A percentile compares a stretch with the other conserved stretches of the same genome.
phyloP scores from a whole-genome alignment of 2,329 filamentous ascomycete species.

The Sporothrix pallida region DNA sequence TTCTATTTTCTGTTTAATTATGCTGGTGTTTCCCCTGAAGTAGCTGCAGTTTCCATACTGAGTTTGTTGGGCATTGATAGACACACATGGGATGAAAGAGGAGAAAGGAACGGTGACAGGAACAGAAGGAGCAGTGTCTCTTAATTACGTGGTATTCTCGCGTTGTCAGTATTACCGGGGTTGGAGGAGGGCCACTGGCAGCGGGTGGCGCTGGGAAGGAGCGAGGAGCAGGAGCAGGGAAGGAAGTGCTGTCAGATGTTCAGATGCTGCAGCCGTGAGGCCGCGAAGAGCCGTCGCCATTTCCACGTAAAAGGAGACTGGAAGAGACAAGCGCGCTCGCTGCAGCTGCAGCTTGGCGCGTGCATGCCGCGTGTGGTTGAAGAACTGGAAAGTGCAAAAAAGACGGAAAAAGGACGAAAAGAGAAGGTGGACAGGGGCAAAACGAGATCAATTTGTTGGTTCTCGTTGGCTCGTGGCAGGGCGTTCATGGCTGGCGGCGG shows the following conservation, averaged over 20 bases:
- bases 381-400: neutral
- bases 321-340: conserved; percentile 19
- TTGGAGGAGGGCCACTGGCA: neutral
- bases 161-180: neutral
- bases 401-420: neutral
- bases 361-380: conserved; percentile 14
- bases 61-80: neutral
- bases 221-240: neutral
- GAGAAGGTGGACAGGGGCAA: neutral
- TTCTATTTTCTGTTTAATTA: neutral
- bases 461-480: neutral
- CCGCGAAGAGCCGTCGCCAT: too few relatives aligned
- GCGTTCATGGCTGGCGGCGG: conserved; percentile 6
- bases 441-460: neutral
- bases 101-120: neutral
- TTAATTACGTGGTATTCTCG: conserved; percentile 25
- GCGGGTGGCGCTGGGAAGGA: conserved; percentile 5
- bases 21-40: neutral
- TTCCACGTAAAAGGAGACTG: neutral
- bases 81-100: neutral
- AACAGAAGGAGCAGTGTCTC: neutral
- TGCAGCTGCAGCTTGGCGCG: neutral
- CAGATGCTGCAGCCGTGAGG: conserved; percentile 6
- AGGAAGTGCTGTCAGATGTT: conserved; percentile 3
- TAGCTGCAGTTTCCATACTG: neutral